Base-by-base conservation (phyloP, 139 green algal species). In the Chlorella sp. region DNA sequence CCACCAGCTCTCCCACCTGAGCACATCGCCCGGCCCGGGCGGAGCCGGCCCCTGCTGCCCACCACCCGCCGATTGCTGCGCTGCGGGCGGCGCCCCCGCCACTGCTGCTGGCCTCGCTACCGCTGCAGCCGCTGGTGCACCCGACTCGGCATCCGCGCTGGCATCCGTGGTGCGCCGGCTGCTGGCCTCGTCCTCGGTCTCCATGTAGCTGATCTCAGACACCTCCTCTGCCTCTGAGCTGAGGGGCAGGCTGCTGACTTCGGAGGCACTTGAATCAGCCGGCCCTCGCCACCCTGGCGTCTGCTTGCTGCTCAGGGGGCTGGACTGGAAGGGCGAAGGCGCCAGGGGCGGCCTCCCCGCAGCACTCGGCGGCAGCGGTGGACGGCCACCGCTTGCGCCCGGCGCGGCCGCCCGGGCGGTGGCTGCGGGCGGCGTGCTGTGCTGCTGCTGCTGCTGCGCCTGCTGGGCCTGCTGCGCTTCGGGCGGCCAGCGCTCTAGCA, bases 401-500 rank as follows among this genome's bases (percentile, higher is more conserved):
- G 39, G 73, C 13, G 44, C 23, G 1, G 25, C 38, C 41, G 30
- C 15, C 64, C 64, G 64, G 1, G 64, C n/a, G 30, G 51, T 23
- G 51, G 64, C 30, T 71, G 64, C 30, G 20, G n/a, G n/a, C 70
- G 39, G 26, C 25, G 39, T 38, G 6, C 12, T 30, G 16, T 32
- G 32, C 74, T 57, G 20, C 51, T 60, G 51, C 51, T 21, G 65
- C 67, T 55, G 55, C 55, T 57, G 36, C 9, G 65, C 57, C 28
- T 73, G 30, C 56, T 47, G 28, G 12, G 72, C 44, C 41, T 65
- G 78, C 76, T 82, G 55, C 5, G 20, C 25, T 21, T 60, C 51
- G 51, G 51, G 51, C 51, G 63, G 63, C 67, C 73, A 85, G 36
- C 38, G 72, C 80, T 82, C 57, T 72, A 88, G 78, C 47, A 80